Base-by-base conservation (phyloP, 306 rosid species). In the barrel medic (Medicago truncatula) region DNA sequence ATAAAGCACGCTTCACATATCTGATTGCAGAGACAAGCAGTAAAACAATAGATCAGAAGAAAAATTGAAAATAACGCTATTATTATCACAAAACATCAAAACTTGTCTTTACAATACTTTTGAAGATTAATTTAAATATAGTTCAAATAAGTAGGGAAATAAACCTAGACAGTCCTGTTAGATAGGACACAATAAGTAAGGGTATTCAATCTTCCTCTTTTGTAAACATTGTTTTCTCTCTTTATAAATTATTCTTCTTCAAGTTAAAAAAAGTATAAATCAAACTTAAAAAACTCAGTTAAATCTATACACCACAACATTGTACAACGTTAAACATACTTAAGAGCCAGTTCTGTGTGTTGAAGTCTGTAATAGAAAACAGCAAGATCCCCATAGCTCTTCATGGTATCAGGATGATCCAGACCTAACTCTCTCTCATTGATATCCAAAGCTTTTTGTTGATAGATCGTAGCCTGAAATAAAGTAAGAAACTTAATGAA, bases 331-430 rank as follows among this genome's bases (percentile, higher is more conserved):
- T 40, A 85, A 70, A 57, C 97, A 73, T 92, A 96, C 99, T 90
- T 96, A 70, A 96, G 91, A 82, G 99, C 99, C 81, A 96, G 78
- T 86, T 96, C 99, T 9, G 97, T 92, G 76, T 96, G 99, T 78
- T 96, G 99, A 85, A 96, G 99, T 62, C 99, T 87, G 86, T 96
- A 96, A 79, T 96, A 96, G 87, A 96, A 96, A 77, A 96, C 99
- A 54, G 99, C 98, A 83, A 96, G 96, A 82, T 96, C 99, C 67
- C 99, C 98, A 78, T 96, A 96, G 81, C 99, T 96, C 88, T 96
- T 96, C 99, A 96, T 96, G 39, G 99, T 96, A 86, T 96, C 99
- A 71, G 98, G 99, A 85, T 96, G 99, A 79, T 96, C 99, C 86
- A 96, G 87, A 79, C 99, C 99, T 60, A 96, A 77, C 79, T 96